Evolutionary conservation across 129 eudicot species (phyloP).

Genomic region (Flaveria linearis): DNA sequence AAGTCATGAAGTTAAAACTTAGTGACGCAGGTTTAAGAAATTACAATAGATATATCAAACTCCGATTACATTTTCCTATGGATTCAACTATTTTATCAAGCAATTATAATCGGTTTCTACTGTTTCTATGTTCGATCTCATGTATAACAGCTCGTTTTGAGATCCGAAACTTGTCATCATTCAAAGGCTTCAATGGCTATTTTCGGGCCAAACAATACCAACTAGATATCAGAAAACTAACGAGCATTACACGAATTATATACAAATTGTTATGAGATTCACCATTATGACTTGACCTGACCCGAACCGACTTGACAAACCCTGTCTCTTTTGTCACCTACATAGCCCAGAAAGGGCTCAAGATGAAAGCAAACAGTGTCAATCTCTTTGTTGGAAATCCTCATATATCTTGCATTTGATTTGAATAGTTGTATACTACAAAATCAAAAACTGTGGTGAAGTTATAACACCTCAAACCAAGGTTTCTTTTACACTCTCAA

Average conservation of each 20-base stretch:
- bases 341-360: conserved; percentile 7
- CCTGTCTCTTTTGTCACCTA: background rate
- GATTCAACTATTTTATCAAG: too few species aligned
- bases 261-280: background rate
- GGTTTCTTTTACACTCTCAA: conserved; percentile 42
- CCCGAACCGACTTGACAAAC: background rate
- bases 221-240: background rate
- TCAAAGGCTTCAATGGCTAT: background rate
- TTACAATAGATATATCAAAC: too few species aligned
- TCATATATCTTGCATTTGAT: conserved; percentile 42
- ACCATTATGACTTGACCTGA: background rate
- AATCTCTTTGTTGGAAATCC: conserved; percentile 18
- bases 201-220: background rate
- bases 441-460: conserved; percentile 50
- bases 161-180: background rate
- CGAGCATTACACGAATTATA: background rate
- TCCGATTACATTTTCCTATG: too few species aligned
- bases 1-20: too few species aligned
- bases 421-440: conserved; percentile 57
- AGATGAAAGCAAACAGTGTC: conserved; percentile 30
- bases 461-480: conserved; percentile 38
- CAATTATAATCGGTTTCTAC: too few species aligned
- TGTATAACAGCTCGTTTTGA: too few species aligned
- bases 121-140: too few species aligned
- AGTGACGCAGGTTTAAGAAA: too few species aligned